Base-by-base conservation (phyloP, 192 early-diverging fungal species). In the Coemansia sp. region DNA sequence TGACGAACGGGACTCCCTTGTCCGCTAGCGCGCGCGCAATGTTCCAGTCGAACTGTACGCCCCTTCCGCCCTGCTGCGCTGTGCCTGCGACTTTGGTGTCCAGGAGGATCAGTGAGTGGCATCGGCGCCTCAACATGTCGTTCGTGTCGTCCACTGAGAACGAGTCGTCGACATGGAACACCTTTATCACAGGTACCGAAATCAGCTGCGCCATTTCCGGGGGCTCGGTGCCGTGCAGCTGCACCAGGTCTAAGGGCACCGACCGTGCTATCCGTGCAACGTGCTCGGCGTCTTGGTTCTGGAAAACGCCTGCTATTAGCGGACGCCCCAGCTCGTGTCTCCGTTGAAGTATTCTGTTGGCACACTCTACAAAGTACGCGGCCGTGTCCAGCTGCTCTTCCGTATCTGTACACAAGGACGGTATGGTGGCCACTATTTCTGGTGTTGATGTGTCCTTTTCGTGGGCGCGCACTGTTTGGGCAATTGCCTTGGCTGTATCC, bases 261-360 rank as follows among this genome's bases (percentile, higher is more conserved):
- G 68, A 68, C 20, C 77, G 65, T 4, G 87, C 88, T 7, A 90
- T 84, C 1, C 72, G 63, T 26, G 86, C 85, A 61, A 98, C 94
- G 58, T 94, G 75, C 48, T 90, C 90, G 23, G 92, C 62, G 1
- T 87, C 63, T 45, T 95, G 93, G 71, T 96, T 92, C 64, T 87
- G 86, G 75, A 99, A 99, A 10, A 99, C 96, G 6, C 98, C 98
- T 1, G 95, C 93, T 16, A 96, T 73, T 56, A 94, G 78, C 21
- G 98, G 98, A 45, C 76, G 83, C 46, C 63, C 74, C 43, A 28
- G 13, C n/a, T 8, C 57, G 5, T 25, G 86, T 51, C 56, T 80
- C 58, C 37, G 25, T 34, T 9, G 15, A 77, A 68, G n/a, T 86
- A 82, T 43, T 81, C 70, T 23, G 71, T 12, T 51, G 59, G 68